A percentile compares a stretch with the other conserved stretches of the same genome.
Conservation (phyloP, 805 yeast genomes). For the Kluyveromyces lactis region DNA sequence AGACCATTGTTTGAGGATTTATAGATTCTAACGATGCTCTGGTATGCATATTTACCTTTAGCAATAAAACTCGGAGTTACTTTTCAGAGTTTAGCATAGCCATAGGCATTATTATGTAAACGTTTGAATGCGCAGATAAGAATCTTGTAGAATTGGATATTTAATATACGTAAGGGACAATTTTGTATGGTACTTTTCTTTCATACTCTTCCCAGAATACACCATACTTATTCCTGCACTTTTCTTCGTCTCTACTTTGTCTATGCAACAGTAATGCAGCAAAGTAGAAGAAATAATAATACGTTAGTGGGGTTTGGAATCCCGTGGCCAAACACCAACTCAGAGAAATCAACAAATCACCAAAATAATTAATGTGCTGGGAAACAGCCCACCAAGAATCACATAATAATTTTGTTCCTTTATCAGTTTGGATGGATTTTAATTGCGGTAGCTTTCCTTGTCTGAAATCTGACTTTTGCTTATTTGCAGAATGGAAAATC, state of each 20-base stretch:
- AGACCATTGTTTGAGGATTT: slow-evolving; percentile 1
- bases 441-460: slow-evolving; percentile 65
- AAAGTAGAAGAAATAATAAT: slow-evolving; percentile 80
- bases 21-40: no score
- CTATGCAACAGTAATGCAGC: slow-evolving; percentile 77
- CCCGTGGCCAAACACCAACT: slow-evolving; percentile 94
- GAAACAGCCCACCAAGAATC: slow-evolving; percentile 97
- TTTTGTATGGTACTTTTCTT: slow-evolving; percentile 74
- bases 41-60: no score
- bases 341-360: slow-evolving; percentile 88
- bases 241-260: slow-evolving; percentile 84
- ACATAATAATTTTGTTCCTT: slow-evolving; percentile 70
- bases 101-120: no score
- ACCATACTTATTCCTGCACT: slow-evolving; percentile 82
- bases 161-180: slow-evolving; percentile 80
- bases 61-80: no score
- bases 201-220: slow-evolving; percentile 81
- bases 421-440: slow-evolving; percentile 59
- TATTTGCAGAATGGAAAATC: slow-evolving; percentile 78
- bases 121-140: slow-evolving; percentile 4
- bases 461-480: slow-evolving; percentile 77
- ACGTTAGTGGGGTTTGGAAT: slow-evolving; percentile 69
- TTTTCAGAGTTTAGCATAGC: no score
- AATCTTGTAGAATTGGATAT: no score
- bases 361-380: slow-evolving; percentile 91